These are phyloP conservation scores for Leccinum ochraceum DNA, from an alignment of 768 basidiomycete genomes.

Conservation along the genomic window DNA sequence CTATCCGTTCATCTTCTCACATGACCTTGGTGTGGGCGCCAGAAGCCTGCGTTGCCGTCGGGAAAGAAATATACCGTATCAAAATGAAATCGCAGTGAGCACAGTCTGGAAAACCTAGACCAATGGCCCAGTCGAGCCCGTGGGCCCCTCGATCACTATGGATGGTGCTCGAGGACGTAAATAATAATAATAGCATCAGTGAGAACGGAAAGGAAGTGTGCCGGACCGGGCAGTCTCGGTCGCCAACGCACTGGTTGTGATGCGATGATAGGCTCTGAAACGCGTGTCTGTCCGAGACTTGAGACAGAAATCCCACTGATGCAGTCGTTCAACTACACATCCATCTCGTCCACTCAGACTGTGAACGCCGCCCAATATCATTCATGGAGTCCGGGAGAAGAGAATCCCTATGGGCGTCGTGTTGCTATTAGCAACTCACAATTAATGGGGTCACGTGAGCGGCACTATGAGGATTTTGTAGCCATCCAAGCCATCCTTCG, in stretches of 20 bases:
- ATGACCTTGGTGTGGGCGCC: conserved; percentile 4
- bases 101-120: not conserved
- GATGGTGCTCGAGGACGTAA: too few species aligned
- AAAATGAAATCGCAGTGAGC: conserved; percentile 6
- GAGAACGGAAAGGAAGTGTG: not conserved
- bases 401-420: not conserved
- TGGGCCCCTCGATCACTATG: too few species aligned
- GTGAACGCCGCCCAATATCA: not conserved
- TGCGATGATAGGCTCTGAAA: conserved; percentile 7
- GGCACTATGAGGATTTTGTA: conserved; percentile 12
- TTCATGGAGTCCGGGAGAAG: not conserved
- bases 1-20: conserved; percentile 8
- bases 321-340: not conserved
- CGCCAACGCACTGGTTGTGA: conserved; percentile 23
- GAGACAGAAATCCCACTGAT: not conserved
- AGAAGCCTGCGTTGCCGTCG: conserved; percentile 7
- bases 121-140: not conserved
- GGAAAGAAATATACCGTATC: conserved; percentile 2
- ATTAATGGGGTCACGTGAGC: conserved; percentile 21
- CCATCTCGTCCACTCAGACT: not conserved
- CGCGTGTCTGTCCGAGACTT: not conserved
- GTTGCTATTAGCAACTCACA: conserved; percentile 6
- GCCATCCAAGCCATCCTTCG: not conserved
- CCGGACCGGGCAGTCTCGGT: conserved; percentile 9
- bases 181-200: not conserved